phyloP scores from a whole-genome alignment of 179 eudicot species.

The Corrigiola litoralis region DNA sequence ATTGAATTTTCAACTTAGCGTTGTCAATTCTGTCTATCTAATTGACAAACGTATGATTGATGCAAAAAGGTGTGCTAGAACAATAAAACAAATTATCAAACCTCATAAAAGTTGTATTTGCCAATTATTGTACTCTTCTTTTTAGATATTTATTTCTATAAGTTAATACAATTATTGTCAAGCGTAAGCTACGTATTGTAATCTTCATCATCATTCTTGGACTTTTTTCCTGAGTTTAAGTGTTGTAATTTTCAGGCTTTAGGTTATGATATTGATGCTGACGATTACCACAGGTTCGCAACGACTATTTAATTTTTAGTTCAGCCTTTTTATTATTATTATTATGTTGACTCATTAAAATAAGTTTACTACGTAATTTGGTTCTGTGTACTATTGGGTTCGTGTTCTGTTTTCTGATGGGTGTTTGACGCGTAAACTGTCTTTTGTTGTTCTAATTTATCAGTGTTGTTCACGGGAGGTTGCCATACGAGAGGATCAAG shows the following conservation, averaged over 20 bases:
- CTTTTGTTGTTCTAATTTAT: not conserved
- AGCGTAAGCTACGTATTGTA: no score
- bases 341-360: not conserved
- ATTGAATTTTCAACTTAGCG: no score
- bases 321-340: not conserved
- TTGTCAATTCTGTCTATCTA: no score
- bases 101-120: no score
- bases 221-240: not conserved
- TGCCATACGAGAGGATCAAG: constrained; percentile 72
- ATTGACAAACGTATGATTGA: no score
- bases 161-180: no score
- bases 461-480: constrained; percentile 92
- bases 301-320: no score
- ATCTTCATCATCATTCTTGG: not conserved
- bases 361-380: not conserved
- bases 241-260: constrained; percentile 43
- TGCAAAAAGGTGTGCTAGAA: no score
- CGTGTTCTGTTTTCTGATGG: no score
- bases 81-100: no score
- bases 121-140: not conserved
- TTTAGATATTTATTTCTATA: not conserved
- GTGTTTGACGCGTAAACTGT: not conserved
- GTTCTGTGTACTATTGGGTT: no score
- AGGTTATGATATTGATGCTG: constrained; percentile 68
- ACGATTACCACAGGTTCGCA: constrained; percentile 78